A percentile compares a stretch with the other conserved stretches of the same genome.
Conservation (phyloP, 768 basidiomycete genomes). For the Suillus occidentalis region DNA sequence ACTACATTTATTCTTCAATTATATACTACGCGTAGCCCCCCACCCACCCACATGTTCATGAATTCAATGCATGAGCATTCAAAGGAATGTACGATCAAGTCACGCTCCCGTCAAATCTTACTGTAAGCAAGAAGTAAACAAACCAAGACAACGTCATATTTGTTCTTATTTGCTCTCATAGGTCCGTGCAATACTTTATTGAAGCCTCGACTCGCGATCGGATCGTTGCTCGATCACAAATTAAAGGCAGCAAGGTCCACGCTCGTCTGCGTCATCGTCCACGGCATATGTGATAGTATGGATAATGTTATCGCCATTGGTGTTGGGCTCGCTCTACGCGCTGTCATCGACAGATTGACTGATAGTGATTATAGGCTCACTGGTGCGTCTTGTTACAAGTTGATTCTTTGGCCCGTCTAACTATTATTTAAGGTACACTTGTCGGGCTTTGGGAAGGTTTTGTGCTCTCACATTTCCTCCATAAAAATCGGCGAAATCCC, state of each 20-base stretch:
- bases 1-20: too few relatives aligned
- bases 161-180: not conserved
- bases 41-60: too few relatives aligned
- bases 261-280: not conserved
- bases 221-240: slow-evolving; percentile 5
- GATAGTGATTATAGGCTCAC: slow-evolving; percentile 30
- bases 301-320: slow-evolving; percentile 70
- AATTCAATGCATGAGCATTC: too few relatives aligned
- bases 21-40: not conserved
- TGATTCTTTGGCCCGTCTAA: not conserved
- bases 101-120: too few relatives aligned
- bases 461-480: slow-evolving; percentile 69
- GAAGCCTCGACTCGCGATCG: slow-evolving; percentile 1
- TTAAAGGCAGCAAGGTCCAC: not conserved
- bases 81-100: too few relatives aligned
- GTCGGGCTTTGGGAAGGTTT: slow-evolving; percentile 84
- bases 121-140: too few relatives aligned
- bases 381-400: slow-evolving; percentile 23
- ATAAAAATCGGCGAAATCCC: slow-evolving; percentile 57
- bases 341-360: slow-evolving; percentile 53
- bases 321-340: slow-evolving; percentile 63
- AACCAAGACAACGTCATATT: not conserved
- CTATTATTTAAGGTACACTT: slow-evolving; percentile 46
- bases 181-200: not conserved
- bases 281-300: slow-evolving; percentile 38